Conservation (phyloP, 305 asterid genomes). For the Fraxinus floribunda region DNA sequence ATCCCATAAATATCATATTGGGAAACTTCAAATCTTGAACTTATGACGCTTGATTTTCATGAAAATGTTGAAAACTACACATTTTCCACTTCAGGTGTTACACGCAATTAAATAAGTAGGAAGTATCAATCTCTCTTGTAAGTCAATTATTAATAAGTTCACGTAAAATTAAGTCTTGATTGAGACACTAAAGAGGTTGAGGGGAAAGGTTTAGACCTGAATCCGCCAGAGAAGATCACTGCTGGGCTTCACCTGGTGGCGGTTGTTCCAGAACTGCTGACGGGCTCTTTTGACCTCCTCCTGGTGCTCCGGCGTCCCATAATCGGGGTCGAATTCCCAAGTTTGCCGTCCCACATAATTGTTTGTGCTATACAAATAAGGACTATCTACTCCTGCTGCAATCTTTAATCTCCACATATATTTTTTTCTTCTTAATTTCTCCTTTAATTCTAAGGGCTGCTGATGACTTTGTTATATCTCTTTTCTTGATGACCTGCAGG, state of each 20-base stretch:
- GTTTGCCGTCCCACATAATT: constrained; percentile 60
- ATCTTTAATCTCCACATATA: constrained; percentile 59
- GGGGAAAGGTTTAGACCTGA: constrained; percentile 17
- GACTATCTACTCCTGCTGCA: constrained; percentile 51
- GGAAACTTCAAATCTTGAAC: background rate
- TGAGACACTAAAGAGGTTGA: background rate
- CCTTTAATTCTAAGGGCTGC: background rate
- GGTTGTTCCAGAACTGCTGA: constrained; percentile 49
- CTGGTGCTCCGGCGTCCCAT: constrained; percentile 48
- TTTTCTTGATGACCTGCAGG: background rate
- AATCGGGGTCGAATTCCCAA: constrained; percentile 54
- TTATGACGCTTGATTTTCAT: background rate
- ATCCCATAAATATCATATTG: background rate
- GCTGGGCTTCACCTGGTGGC: constrained; percentile 48
- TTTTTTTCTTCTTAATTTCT: background rate
- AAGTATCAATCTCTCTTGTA: background rate
- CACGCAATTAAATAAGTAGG: background rate
- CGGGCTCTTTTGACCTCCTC: constrained; percentile 48
- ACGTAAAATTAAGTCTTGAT: background rate
- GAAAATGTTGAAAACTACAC: background rate
- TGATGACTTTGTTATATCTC: background rate
- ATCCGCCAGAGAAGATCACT: constrained; percentile 58
- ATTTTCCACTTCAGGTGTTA: background rate
- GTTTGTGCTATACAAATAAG: constrained; percentile 60
- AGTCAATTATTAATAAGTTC: background rate